Evolutionary conservation across 805 yeast species (phyloP), one percentile per base, ranked within the genome.

Genomic region (Starmera caribaea): DNA sequence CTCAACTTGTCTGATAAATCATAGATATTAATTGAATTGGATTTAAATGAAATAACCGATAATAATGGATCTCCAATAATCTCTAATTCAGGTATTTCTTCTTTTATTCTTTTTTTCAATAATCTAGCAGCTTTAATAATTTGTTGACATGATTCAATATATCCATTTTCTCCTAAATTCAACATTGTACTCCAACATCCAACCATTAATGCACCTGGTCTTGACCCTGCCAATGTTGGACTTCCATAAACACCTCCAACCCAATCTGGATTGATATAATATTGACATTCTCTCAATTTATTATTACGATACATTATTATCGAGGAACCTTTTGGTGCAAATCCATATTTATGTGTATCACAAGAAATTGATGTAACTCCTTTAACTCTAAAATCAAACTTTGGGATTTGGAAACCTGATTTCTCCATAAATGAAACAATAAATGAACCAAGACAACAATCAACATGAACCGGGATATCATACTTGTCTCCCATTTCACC

Each of bases 331-430:
- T 90, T 90, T 32, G 98, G 98, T 8, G 97, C 97, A 69, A 90
- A 92, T 1, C 97, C 98, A 55, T 90, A 90, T 61, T 90, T 90
- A 68, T 90, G 98, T n/a, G 98, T 90, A 58, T 90, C 98, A 63
- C 97, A 92, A n/a, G 96, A 85, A 42, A 90, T 90, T 3, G 97
- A 88, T 1, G 97, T 92, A n/a, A 92, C 97, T 28, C 92, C 92
- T 1, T 86, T 81, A 3, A 87, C 69, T 47, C 90, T 66, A 63
- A 90, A 90, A 58, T 92, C 97, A 62, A 90, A 89, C 11, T 63
- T 54, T 30, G 68, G 64, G 8, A 66, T 38, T 29, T 59, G 63
- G 37, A 62, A 67, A 3, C 83, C 83, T 3, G 87, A 73, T 41
- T 74, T 73, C 43, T 75, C 78, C 64, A 84, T 72, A 53, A 81